Evolutionary conservation across 2,329 filamentous ascomycete genomes (phyloP), one percentile per base, ranked within the genome.

Genomic region (Teratosphaeriaceae sp.): DNA sequence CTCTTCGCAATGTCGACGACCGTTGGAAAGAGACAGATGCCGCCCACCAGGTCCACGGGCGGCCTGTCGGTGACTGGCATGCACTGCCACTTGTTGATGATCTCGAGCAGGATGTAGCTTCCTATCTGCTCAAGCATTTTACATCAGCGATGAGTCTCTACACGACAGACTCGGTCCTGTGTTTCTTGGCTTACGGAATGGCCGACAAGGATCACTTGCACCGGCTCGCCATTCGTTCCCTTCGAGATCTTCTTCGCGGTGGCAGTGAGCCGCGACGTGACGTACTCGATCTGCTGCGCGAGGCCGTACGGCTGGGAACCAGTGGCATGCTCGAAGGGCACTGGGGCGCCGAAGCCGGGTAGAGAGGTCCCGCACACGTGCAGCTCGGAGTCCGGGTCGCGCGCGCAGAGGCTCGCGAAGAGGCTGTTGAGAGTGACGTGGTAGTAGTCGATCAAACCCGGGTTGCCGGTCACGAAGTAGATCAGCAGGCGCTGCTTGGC

Each of bases 381-480:
- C 22, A 56, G 34, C 19, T 65, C 55, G 48, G 64, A 60, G n/a
- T 54, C 50, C 3, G 55, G 36, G 29, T 20, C 21, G 22, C 27
- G 27, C 12, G 27, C 9, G 31, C 44, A 11, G 16, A 45, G 29
- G n/a, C 38, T 47, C 6, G 34, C 20, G 23, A 29, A 27, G 24
- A 39, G 42, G 36, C 40, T 31, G 19, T 45, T 19, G 8, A 50
- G 20, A 22, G 20, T 90, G 27, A 76, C 71, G 44, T 66, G 67
- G 63, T 90, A 90, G 71, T 85, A 90, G 43, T 74, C 76, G 39
- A 88, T 75, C 15, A 88, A 70, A 4, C 85, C 85, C 4, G 85
- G 85, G 51, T 90, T 90, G 16, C 85, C 85, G 21, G 82, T 78
- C 30, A 90, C 72, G 63, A 86, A 83, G 67, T 80, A 88, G 52